A percentile compares a stretch with the other conserved stretches of the same genome.
Evolutionary conservation across 805 yeast genomes (phyloP).

Genomic region (Candida koratica): DNA sequence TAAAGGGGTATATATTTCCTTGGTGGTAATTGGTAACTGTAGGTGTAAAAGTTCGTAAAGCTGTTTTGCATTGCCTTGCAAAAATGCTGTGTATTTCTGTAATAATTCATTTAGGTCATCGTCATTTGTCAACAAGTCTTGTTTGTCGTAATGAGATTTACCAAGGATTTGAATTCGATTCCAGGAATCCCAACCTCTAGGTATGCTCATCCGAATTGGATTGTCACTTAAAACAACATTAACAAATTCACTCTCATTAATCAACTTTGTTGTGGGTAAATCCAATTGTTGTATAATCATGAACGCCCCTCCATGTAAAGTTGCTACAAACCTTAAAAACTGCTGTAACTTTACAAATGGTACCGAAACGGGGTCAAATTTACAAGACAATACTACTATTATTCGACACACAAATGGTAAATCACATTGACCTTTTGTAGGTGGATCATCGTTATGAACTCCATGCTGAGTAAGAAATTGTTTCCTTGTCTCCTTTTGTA

Average conservation of each 20-base stretch:
- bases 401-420: constrained; percentile 20
- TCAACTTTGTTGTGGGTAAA: not conserved
- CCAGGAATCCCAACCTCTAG: constrained; percentile 50
- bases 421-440: constrained; percentile 23
- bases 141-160: constrained; percentile 17
- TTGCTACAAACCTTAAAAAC: constrained; percentile 26
- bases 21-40: not conserved
- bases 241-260: constrained; percentile 4
- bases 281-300: not conserved
- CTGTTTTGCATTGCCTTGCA: not conserved
- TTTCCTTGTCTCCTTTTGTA: not conserved
- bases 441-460: constrained; percentile 3
- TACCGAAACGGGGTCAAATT: constrained; percentile 16
- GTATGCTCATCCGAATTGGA: constrained; percentile 30
- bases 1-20: not conserved
- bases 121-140: constrained; percentile 6
- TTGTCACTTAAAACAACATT: constrained; percentile 3
- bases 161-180: constrained; percentile 42
- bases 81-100: not conserved
- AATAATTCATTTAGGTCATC: not conserved
- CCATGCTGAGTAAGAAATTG: not conserved
- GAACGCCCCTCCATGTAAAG: constrained; percentile 28
- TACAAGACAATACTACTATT: constrained; percentile 17
- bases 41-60: not conserved
- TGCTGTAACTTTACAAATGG: constrained; percentile 30